These are phyloP conservation scores for Fusarium sp. DNA, from an alignment of 2,329 filamentous ascomycete species.

Conservation along the genomic window DNA sequence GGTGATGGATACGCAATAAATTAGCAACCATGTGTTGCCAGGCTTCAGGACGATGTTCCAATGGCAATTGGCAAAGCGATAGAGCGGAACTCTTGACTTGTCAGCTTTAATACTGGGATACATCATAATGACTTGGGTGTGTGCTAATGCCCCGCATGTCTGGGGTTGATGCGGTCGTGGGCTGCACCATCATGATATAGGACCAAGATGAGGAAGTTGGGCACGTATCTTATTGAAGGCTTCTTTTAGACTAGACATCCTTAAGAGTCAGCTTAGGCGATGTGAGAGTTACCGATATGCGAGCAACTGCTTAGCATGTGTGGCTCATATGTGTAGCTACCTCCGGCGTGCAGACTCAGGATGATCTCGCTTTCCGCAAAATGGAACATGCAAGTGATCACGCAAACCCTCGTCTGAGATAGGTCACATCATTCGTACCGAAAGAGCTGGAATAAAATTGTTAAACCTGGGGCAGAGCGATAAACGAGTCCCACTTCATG, in stretches of 20 bases:
- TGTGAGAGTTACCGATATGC: neutral
- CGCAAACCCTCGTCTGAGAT: neutral
- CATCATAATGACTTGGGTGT: neutral
- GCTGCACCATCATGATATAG: neutral
- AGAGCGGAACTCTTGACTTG: neutral
- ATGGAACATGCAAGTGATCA: neutral
- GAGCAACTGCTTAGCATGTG: neutral
- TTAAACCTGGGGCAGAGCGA: neutral
- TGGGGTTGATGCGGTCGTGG: neutral
- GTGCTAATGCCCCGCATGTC: neutral
- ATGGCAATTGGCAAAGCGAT: neutral
- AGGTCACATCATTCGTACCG: conserved; percentile 6
- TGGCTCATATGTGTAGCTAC: neutral
- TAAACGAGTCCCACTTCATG: conserved; percentile 19
- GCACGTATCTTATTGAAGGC: neutral
- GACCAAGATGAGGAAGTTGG: neutral
- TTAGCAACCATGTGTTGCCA: neutral
- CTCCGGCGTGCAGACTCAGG: neutral
- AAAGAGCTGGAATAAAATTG: neutral
- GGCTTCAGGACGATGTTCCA: neutral
- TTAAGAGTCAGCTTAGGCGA: neutral
- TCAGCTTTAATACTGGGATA: neutral
- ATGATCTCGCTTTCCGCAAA: neutral
- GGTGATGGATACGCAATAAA: neutral
- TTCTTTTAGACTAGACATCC: conserved; percentile 1